Percentiles rank a stretch among this genome's conserved stretches.
phyloP scores from a whole-genome alignment of 2,329 filamentous ascomycete genomes.

The Lecanicillium sp. region DNA sequence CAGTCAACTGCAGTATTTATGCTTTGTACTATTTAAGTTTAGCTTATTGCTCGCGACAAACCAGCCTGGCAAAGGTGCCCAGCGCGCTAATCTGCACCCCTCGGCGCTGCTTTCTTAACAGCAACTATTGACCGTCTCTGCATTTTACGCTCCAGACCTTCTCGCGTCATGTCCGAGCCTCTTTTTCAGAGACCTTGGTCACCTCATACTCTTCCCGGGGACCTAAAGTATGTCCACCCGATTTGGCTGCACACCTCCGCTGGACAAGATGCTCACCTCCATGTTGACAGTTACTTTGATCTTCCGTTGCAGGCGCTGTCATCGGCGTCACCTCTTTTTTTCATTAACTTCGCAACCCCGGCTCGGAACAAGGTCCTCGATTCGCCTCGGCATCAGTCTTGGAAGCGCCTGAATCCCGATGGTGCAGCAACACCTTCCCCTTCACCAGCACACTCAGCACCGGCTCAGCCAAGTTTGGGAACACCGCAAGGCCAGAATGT shows the following conservation, averaged over 20 bases:
- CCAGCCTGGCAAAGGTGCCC: too few species aligned
- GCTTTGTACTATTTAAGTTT: too few species aligned
- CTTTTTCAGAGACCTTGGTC: slow-evolving; percentile 6
- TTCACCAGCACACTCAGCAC: slow-evolving; percentile 1
- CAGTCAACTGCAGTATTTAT: too few species aligned
- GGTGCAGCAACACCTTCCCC: neutral
- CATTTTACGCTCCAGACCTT: neutral
- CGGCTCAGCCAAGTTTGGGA: neutral
- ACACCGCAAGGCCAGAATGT: neutral
- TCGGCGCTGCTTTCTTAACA: too few species aligned
- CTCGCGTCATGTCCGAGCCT: neutral
- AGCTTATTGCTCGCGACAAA: too few species aligned
- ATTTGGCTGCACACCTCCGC: neutral
- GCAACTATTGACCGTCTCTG: too few species aligned
- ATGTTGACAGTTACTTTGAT: slow-evolving; percentile 22
- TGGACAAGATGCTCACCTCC: neutral
- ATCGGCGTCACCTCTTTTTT: slow-evolving; percentile 11
- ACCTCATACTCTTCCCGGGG: slow-evolving; percentile 1
- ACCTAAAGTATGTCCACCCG: slow-evolving; percentile 4
- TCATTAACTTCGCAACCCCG: slow-evolving; percentile 10
- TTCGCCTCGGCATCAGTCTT: neutral
- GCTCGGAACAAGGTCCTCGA: neutral
- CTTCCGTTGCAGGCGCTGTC: slow-evolving; percentile 14
- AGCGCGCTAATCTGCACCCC: too few species aligned
- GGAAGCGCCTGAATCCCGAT: slow-evolving; percentile 1